Base-by-base conservation (phyloP, 371 early-diverging fungal species). In the Rhizopus arrhizus region DNA sequence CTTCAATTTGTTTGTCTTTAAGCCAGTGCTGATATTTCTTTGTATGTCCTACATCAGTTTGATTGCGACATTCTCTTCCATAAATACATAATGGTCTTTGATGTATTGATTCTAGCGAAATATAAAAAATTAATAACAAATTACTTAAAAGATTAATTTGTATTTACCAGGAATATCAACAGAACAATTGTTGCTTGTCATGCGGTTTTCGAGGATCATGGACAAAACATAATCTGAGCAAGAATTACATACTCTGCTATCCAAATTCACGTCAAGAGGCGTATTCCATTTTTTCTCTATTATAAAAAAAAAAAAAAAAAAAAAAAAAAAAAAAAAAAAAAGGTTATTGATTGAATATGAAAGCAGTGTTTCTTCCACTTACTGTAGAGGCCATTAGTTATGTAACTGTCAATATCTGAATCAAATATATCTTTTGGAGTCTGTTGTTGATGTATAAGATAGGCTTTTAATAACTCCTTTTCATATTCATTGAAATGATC, bases 11-110 rank as follows among this genome's bases (percentile, higher is more conserved):
- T 49, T 47, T 36, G 16, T 62, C 49, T 7, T 62, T 43, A 34
- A 66, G 59, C 76, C 76, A 74, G 57, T 85, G 85, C 52, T 78
- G 72, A 47, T 68, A 77, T 10, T 59, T 61, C 54, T 72, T 66
- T 5, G 75, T 66, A 60, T 85, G 85, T 3, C n/a, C 34, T 8
- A 69, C 22, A 11, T 13, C 56, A 4, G 31, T 0, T 69, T 82
- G 78, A 2, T 54, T 69, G 7, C 40, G 58, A 60, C 85, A 85
- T 47, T 72, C 68, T 9, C 65, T 61, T 2, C 85, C 85, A 53
- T 76, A 74, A 49, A 58, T 61, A 49, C 85, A 85, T 36, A 55
- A 22, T 33, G 61, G 61, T 41, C 47, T 65, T 32, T 55, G 53
- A 69, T 43, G 38, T 34, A 53, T 15, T 47, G 52, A 61, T 52